phyloP scores from a whole-genome alignment of 164 flowering plant species.

The Dillenia suffruticosa region DNA sequence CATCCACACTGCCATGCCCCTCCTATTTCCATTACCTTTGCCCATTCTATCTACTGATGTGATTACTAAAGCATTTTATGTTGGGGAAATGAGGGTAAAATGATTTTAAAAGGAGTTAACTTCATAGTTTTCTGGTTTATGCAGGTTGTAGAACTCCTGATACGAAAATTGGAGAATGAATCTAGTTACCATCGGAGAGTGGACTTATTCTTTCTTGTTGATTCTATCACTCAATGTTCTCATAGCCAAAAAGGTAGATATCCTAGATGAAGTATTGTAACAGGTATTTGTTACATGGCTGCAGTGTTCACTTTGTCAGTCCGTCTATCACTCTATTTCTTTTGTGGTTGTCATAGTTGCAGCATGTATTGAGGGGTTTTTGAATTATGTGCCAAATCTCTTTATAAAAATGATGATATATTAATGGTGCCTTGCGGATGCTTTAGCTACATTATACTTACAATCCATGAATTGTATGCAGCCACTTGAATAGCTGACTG shows the following conservation, averaged over 20 bases:
- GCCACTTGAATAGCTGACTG: too few relatives aligned
- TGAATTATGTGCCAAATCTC: too few relatives aligned
- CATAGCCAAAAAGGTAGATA: constrained; percentile 87
- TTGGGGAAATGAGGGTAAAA: too few relatives aligned
- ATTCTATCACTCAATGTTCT: constrained; percentile 95
- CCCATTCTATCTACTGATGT: too few relatives aligned
- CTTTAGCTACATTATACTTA: too few relatives aligned
- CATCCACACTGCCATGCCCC: too few relatives aligned
- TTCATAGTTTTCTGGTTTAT: constrained; percentile 8
- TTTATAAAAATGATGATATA: too few relatives aligned
- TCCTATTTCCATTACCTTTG: too few relatives aligned
- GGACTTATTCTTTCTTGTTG: constrained; percentile 92
- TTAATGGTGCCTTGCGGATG: too few relatives aligned
- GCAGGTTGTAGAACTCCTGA: constrained; percentile 96
- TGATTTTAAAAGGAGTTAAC: constrained; percentile 2
- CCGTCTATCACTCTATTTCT: background rate
- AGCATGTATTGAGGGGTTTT: too few relatives aligned
- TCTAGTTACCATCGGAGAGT: constrained; percentile 81
- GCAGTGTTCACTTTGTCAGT: background rate
- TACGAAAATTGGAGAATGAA: constrained; percentile 83
- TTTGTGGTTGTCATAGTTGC: background rate
- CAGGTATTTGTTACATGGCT: background rate
- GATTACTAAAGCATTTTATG: too few relatives aligned
- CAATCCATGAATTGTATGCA: too few relatives aligned
- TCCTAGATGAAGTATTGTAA: background rate